These are phyloP conservation scores for Jatropha podagrica DNA, from an alignment of 441 rosid species.

Conservation along the genomic window DNA sequence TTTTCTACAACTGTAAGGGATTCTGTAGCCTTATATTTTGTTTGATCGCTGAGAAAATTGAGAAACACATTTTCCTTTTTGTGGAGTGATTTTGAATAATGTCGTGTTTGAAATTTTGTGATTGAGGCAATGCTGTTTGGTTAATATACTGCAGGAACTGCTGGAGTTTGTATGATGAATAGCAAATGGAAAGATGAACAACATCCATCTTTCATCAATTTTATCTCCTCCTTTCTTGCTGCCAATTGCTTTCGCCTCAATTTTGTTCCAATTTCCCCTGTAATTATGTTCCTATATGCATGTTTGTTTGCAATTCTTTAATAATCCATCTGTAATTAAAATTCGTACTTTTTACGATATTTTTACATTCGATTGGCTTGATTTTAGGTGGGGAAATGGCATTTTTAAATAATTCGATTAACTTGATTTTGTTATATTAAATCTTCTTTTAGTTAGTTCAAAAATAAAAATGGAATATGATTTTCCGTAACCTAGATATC, in stretches of 20 bases:
- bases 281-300: slow-evolving; percentile 20
- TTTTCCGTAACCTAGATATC: no score
- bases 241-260: slow-evolving; percentile 81
- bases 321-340: background rate
- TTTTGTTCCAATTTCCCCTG: slow-evolving; percentile 76
- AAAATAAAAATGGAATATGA: background rate
- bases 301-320: background rate
- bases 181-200: slow-evolving; percentile 72
- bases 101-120: background rate
- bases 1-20: background rate
- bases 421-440: no score
- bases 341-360: background rate
- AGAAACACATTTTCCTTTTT: background rate
- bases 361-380: background rate
- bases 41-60: slow-evolving; percentile 18
- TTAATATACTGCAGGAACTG: slow-evolving; percentile 25
- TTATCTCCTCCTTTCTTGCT: slow-evolving; percentile 65
- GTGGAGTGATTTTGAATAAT: background rate
- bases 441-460: background rate
- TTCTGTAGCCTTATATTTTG: background rate
- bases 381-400: background rate
- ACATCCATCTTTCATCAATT: slow-evolving; percentile 59
- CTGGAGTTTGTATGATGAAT: slow-evolving; percentile 88
- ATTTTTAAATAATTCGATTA: background rate
- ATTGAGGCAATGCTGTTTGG: background rate